phyloP scores from a whole-genome alignment of 2,329 filamentous ascomycete species.

The Talaromyces sp. region DNA sequence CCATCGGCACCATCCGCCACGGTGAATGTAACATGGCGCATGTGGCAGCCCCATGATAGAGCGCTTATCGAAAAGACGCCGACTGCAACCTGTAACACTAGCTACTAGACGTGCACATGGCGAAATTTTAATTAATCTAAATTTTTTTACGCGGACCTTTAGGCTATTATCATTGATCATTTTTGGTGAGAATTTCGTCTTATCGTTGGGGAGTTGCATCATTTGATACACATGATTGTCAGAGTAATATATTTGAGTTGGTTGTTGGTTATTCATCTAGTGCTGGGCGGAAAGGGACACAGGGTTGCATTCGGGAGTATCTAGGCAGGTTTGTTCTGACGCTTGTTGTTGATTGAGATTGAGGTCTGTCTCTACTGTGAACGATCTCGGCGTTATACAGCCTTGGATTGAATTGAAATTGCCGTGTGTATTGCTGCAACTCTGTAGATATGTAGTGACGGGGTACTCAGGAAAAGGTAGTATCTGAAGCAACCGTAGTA shows the following conservation, averaged over 20 bases:
- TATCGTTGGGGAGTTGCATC: not conserved
- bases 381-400: not conserved
- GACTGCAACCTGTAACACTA: not conserved
- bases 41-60: conserved; percentile 1
- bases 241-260: not conserved
- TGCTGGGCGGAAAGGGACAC: not conserved
- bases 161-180: not conserved
- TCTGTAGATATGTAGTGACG: not conserved
- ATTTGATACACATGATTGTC: not conserved
- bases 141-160: not conserved
- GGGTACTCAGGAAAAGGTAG: not conserved
- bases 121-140: not conserved
- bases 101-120: not conserved
- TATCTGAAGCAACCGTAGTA: not conserved
- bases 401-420: not conserved
- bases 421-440: not conserved
- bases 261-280: not conserved
- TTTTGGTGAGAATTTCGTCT: not conserved
- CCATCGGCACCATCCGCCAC: not conserved
- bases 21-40: not conserved
- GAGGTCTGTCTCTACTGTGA: not conserved
- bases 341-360: not conserved
- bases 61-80: not conserved
- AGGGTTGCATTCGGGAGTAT: not conserved
- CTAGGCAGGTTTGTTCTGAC: not conserved